Evolutionary conservation across 2,329 filamentous ascomycete genomes (phyloP).

Genomic region (Neofusicoccum laricinum): DNA sequence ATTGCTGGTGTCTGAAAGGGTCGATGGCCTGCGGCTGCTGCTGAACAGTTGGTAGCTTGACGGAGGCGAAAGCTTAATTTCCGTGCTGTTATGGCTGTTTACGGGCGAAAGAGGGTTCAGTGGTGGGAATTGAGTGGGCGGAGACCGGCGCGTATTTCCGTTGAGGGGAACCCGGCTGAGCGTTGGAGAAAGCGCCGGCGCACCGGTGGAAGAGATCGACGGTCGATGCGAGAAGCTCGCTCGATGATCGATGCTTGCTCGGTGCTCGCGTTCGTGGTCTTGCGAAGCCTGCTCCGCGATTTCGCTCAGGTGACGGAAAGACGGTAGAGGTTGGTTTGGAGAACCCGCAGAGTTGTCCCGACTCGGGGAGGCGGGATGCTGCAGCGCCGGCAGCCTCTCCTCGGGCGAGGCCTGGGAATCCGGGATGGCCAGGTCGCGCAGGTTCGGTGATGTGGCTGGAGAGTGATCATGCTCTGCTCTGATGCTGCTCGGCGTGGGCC

Average conservation of each 20-base stretch:
- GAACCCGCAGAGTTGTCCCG: slow-evolving; percentile 28
- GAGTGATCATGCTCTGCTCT: slow-evolving; percentile 19
- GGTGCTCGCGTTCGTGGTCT: slow-evolving; percentile 25
- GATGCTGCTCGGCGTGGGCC: background rate
- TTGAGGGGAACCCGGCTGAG: slow-evolving; percentile 32
- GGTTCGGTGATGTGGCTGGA: slow-evolving; percentile 27
- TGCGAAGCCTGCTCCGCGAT: slow-evolving; percentile 34
- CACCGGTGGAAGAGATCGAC: slow-evolving; percentile 31
- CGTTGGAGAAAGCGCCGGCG: slow-evolving; percentile 33
- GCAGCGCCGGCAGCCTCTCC: slow-evolving; percentile 35
- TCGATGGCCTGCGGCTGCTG: background rate
- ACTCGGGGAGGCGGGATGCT: slow-evolving; percentile 31
- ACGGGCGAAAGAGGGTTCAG: slow-evolving; percentile 33
- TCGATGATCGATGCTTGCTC: slow-evolving; percentile 25
- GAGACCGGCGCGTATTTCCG: slow-evolving; percentile 28
- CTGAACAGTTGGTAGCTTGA: background rate
- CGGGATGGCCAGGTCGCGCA: slow-evolving; percentile 33
- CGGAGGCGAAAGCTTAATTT: slow-evolving; percentile 26
- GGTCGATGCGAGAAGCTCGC: slow-evolving; percentile 27
- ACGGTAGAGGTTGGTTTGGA: slow-evolving; percentile 30
- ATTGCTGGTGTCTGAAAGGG: slow-evolving; percentile 10
- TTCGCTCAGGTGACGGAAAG: slow-evolving; percentile 33
- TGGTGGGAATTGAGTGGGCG: slow-evolving; percentile 28
- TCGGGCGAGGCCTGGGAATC: slow-evolving; percentile 26
- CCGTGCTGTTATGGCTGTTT: slow-evolving; percentile 22